phyloP scores from a whole-genome alignment of 176 grass and related monocot genomes.

The Cenchrus americanus region DNA sequence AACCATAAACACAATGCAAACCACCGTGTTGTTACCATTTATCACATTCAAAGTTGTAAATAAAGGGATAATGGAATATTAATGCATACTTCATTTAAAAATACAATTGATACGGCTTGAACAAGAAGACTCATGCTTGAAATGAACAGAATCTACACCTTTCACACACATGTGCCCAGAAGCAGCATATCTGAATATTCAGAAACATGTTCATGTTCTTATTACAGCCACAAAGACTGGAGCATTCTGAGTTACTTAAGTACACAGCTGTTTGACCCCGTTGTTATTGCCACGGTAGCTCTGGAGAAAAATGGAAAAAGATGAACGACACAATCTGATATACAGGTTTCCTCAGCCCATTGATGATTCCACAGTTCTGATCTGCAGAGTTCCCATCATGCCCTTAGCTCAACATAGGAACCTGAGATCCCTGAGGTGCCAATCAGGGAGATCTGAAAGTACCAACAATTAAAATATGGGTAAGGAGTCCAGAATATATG shows the following conservation, averaged over 20 bases:
- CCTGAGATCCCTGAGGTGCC: conserved; percentile 97
- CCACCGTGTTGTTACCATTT: neutral
- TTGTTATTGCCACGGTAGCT: conserved; percentile 44
- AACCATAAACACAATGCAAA: neutral
- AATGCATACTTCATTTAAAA: neutral
- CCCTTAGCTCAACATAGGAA: conserved; percentile 89
- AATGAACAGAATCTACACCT: neutral
- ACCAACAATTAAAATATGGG: neutral
- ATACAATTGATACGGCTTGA: neutral
- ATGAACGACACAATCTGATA: neutral
- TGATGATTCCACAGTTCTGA: neutral
- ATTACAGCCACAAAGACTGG: conserved; percentile 38
- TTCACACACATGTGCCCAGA: neutral
- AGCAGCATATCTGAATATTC: neutral
- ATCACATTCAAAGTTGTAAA: neutral
- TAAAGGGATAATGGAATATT: neutral
- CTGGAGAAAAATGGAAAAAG: conserved; percentile 17
- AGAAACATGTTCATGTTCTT: conserved; percentile 11
- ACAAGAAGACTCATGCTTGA: neutral
- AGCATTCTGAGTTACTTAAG: neutral
- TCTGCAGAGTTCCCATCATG: conserved; percentile 47
- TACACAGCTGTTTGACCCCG: neutral
- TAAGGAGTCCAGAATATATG: neutral
- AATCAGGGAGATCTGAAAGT: conserved; percentile 76
- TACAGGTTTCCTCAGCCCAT: conserved; percentile 26